Base-by-base conservation (phyloP, 2,329 filamentous ascomycete genomes). In the Pseudogymnoascus sp. region DNA sequence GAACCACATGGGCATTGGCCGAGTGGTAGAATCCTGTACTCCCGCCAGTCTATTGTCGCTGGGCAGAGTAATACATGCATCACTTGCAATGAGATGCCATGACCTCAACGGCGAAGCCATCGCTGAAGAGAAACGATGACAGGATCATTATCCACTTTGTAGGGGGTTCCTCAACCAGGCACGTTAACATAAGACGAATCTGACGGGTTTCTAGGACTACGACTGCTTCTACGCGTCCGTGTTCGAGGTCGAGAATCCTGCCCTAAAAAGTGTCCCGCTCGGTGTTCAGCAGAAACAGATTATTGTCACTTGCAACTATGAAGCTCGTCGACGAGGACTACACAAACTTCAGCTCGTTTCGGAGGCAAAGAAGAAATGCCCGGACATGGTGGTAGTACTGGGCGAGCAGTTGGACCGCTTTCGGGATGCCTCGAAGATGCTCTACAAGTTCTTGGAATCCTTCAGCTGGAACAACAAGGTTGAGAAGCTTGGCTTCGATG, bases 201-300 rank as follows among this genome's bases (percentile, higher is more conserved):
- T 61, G 6, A 35, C 34, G 18, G 26, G 26, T 39, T 60, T 59
- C 45, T 26, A 87, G 84, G 84, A 89, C 72, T 89, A 91, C 71
- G 89, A 92, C 75, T 95, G 90, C 76, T 97, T 97, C 77, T 97
- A 97, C 72, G 92, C 92, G 19, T 90, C 90, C 57, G 91, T 71
- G 7, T 86, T 94, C 66, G 91, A 96, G 74, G 86, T 86, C 64
- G 86, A 88, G 70, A 84, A 88, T 65, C 90, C 91, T 0, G 76
- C 79, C 2, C 77, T 96, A 61, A 90, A 84, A 69, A 78, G 80
- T 1, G 74, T 88, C 15, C 90, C 91, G 5, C 76, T 97, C 33
- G 92, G 90, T 34, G 84, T 96, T 61, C 89, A 90, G 21, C 92
- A 96, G 74, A 96, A 96, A 74, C 89, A 91, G 71, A 96, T 96